Conservation (phyloP, 2,329 filamentous ascomycete genomes). For the Parafenestella ontariensis region DNA sequence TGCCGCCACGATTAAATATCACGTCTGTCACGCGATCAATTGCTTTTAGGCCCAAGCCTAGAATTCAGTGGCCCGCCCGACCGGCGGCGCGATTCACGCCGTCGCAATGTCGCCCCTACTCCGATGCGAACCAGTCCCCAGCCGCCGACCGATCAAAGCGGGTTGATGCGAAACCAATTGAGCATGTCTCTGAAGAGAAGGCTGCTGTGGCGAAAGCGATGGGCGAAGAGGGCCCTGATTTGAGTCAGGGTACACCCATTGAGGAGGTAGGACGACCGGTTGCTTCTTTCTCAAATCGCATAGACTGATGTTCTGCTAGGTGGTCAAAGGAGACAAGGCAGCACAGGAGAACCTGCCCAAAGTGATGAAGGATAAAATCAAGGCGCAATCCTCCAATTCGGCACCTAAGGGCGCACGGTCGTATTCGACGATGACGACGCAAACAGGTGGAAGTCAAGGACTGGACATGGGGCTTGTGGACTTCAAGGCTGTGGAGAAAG, state of each 20-base stretch:
- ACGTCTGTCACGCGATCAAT: conserved; percentile 41
- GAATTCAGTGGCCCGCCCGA: conserved; percentile 38
- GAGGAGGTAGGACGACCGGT: conserved; percentile 62
- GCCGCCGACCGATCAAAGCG: conserved; percentile 39
- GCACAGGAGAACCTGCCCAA: conserved; percentile 69
- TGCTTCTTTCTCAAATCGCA: not conserved
- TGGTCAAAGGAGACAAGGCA: conserved; percentile 68
- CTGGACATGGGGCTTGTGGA: conserved; percentile 43
- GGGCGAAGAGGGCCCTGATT: conserved; percentile 65
- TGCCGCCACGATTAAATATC: conserved; percentile 50
- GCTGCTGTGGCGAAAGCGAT: conserved; percentile 65
- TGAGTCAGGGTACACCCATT: conserved; percentile 70
- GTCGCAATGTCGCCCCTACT: conserved; percentile 40
- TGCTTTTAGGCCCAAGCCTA: conserved; percentile 38
- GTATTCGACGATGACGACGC: conserved; percentile 61
- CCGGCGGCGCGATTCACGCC: conserved; percentile 26
- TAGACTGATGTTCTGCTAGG: conserved; percentile 51
- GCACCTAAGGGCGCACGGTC: conserved; percentile 57
- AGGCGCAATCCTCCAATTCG: conserved; percentile 52
- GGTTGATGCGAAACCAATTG: conserved; percentile 51
- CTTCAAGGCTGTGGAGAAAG: conserved; percentile 24
- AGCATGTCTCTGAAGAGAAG: conserved; percentile 71
- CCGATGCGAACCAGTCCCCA: conserved; percentile 42
- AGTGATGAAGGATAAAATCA: conserved; percentile 68
- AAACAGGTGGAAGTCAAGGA: conserved; percentile 18